phyloP scores from a whole-genome alignment of 176 grass and related monocot species.

The Saccharum officinarum region DNA sequence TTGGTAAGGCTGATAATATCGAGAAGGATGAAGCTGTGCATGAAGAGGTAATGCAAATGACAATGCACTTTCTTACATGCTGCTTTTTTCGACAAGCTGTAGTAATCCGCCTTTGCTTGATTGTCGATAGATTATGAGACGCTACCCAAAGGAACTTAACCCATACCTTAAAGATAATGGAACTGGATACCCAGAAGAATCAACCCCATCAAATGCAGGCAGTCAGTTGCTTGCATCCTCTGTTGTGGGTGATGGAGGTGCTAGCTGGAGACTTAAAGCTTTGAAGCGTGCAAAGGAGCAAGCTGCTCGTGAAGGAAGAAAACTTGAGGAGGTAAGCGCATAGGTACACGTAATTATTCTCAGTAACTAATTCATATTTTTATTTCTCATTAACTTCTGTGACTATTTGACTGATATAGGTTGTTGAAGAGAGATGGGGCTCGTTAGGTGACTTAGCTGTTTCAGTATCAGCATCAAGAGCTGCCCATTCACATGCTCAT shows the following conservation, averaged over 20 bases:
- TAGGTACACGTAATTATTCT: neutral
- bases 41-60: conserved; percentile 57
- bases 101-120: neutral
- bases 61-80: neutral
- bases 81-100: neutral
- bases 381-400: neutral
- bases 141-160: conserved; percentile 76
- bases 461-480: conserved; percentile 64
- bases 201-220: conserved; percentile 27
- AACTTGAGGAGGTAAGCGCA: conserved; percentile 68
- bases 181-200: conserved; percentile 76
- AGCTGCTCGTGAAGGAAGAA: conserved; percentile 74
- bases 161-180: conserved; percentile 77
- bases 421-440: conserved; percentile 86
- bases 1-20: conserved; percentile 23
- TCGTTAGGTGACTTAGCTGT: conserved; percentile 71
- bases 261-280: conserved; percentile 97
- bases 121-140: conserved; percentile 47
- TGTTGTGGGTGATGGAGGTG: conserved; percentile 90
- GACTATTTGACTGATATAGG: conserved; percentile 41
- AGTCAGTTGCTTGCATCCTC: conserved; percentile 59
- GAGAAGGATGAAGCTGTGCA: conserved; percentile 28
- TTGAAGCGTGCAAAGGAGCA: conserved; percentile 98
- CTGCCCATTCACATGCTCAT: conserved; percentile 70
- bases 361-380: neutral